Base-by-base conservation (phyloP, 345 rosid genomes). In the Combretum micranthum region DNA sequence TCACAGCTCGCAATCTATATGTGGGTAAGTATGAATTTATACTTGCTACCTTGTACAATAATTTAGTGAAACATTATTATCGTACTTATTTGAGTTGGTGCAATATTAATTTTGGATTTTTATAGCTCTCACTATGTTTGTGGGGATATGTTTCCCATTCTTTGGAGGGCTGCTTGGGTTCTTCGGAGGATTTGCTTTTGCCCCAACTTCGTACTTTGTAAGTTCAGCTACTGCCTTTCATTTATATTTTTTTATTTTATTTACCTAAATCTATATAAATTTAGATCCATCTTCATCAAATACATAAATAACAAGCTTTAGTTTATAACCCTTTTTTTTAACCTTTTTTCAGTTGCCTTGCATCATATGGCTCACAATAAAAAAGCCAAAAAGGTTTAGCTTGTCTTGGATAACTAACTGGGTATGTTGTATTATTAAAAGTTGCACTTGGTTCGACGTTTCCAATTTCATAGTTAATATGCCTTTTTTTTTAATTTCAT, bases 171-270 rank as follows among this genome's bases (percentile, higher is more conserved):
- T 86, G 53, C 88, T 88, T 46, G 87, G 86, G 16, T 88, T 85
- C 76, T 85, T 88, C 3, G 94, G 96, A 55, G 96, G 96, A 72
- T 83, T 88, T 42, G 91, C 89, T 56, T 89, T 86, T 67, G 86
- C 97, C n/a, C 91, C 91, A n/a, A 89, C 95, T 7, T 80, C 97
- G 12, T 86, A 79, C 68, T 86, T 89, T 52, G 91, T 89, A 74
- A 82, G 86, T 59, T 42, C 17, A 39, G 47, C 32, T 7, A 25
- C 49, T 13, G 15, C 15, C 19, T 64, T 21, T 13, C 32, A 2
- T 44, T 15, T 2, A 37, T 13, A 46, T 4, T 19, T 26, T 54
- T 23, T 54, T 39, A 23, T 14, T 37, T 15, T 12, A 26, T 0
- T 44, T 19, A 21, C 47, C 43, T 13, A 0, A 44, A 1, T 3